Evolutionary conservation across 2,329 filamentous ascomycete species (phyloP), one percentile per base, ranked within the genome.

Genomic region (Fusarium neocosmosporiellum): DNA sequence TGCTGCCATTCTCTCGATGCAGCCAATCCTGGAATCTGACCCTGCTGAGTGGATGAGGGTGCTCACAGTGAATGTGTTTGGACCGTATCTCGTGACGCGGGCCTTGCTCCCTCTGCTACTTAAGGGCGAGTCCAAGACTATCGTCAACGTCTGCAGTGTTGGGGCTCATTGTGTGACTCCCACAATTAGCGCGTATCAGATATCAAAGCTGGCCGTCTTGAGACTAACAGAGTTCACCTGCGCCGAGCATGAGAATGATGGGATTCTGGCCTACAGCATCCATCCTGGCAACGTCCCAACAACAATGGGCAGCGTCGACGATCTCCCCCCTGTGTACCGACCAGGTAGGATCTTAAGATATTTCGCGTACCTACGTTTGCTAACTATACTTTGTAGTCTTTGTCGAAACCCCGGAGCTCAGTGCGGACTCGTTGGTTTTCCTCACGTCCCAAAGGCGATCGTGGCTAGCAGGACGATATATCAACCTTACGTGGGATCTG

Each of bases 51-150:
- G 86, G 81, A 86, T 84, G 83, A 71, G 72, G 16, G 81, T 82
- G 27, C 86, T 83, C 76, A 84, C 87, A 39, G 83, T 88, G 62
- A 89, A 89, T 66, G 75, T 89, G 31, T 85, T 83, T 55, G 87
- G 88, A 0, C 78, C 82, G 0, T 86, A 87, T 48, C 80, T 87
- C 14, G 75, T 84, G 29, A 82, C 84, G 1, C 79, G 81, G 18
- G 81, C 83, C 1, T 88, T 90, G 70, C 78, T 90, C n/a, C 86
- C 87, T 0, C 61, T 86, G 33, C 67, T 89, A 39, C 71, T 85
- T 7, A 71, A 78, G 24, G 78, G 72, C 6, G 37, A 62, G 0
- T 65, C 75, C 41, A 85, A 85, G 75, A 85, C 82, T 0, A 79
- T 90, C 27, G 78, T 89, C 63, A 86, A 85, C 61, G 78, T 89